Base-by-base conservation (phyloP, 2,329 filamentous ascomycete species). In the Colletotrichum tamarilloi region DNA sequence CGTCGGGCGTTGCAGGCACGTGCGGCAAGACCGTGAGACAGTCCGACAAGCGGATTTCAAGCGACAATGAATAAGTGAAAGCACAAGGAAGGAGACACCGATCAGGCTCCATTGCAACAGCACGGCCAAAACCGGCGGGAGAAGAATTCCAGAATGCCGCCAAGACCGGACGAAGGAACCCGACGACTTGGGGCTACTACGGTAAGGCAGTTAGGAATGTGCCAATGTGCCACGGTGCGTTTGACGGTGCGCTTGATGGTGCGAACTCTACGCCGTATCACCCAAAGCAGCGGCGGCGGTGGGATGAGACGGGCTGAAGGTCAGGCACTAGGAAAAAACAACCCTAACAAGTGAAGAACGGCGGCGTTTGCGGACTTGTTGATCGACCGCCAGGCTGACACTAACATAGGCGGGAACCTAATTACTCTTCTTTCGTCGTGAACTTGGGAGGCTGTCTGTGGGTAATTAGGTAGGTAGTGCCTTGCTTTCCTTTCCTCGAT, bases 301-400 rank as follows among this genome's bases (percentile, higher is more conserved):
- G 42, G 60, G 42, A 49, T 42, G 8, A 35, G 60, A 70, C 46
- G 57, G 63, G 59, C 59, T 60, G 53, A 52, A 55, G 55, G 42
- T 22, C 19, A 57, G 56, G 38, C 53, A 63, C 56, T 26, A 35
- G 32, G 32, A 16, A 26, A 49, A 56, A 52, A 26, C 7, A 14
- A 30, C 28, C 35, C 38, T 30, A 68, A 62, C 42, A 30, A 49
- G 35, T 62, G 46, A 59, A 52, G 63, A 19, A 52, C 38, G 8
- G 42, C 68, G 68, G 68, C 64, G 64, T 68, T 62, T 62, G 49
- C 68, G 68, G 68, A 68, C 58, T 72, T 38, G 38, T 68, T 49
- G 68, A 72, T 63, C 65, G 69, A 53, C 35, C 28, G 53, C 60
- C 49, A 57, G 46, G 19, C 42, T 49, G 42, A 49, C 42, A 49